phyloP scores from a whole-genome alignment of 2,329 filamentous ascomycete genomes.

The Monilinia fructicola region DNA sequence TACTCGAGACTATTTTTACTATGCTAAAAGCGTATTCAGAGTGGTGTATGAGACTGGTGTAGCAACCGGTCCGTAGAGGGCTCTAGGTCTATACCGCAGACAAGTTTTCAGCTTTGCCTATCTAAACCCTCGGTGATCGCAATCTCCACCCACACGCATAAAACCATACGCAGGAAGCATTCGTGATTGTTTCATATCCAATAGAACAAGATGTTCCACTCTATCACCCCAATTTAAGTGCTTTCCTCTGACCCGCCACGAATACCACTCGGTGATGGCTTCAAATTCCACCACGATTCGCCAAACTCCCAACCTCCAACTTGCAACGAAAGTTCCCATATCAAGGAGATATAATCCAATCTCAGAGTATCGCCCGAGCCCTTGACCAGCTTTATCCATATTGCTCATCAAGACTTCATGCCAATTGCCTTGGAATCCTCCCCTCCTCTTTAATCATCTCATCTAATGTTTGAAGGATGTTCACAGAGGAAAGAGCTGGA shows the following conservation, averaged over 20 bases:
- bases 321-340: not conserved
- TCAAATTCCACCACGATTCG: not conserved
- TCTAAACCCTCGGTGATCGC: no score
- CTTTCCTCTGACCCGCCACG: no score
- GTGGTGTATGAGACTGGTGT: no score
- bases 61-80: no score
- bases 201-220: not conserved
- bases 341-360: not conserved
- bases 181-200: not conserved
- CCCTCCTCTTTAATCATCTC: conserved; percentile 8
- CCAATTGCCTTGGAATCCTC: not conserved
- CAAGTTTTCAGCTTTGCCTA: no score
- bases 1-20: no score
- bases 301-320: not conserved
- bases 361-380: not conserved
- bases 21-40: no score
- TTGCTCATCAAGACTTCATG: not conserved
- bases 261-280: not conserved
- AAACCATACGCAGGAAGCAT: not conserved
- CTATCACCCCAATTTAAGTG: no score
- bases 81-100: no score
- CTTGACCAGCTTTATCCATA: not conserved
- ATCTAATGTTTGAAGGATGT: not conserved
- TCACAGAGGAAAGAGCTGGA: no score
- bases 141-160: not conserved